Base-by-base conservation (phyloP, 306 rosid species). In the Dryas alaskensis region DNA sequence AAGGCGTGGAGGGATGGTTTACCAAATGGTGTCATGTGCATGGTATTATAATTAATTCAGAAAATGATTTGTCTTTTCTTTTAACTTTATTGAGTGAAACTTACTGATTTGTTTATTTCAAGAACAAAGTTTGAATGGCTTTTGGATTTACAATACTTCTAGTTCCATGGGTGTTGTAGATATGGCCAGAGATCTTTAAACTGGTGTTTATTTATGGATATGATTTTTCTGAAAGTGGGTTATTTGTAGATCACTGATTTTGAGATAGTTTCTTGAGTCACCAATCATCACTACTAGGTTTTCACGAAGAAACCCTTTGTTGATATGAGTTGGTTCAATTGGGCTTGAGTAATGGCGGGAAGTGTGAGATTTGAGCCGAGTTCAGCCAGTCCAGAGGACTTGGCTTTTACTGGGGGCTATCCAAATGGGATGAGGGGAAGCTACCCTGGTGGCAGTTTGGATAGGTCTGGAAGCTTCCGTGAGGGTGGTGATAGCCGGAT, bases 311-410 rank as follows among this genome's bases (percentile, higher is more conserved):
- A 44, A 53, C 11, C 67, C 49, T 67, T 54, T 53, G 49, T 50
- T 53, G 70, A 62, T 37, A 69, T 52, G 76, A 77, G 67, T 62
- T 76, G 69, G 81, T 81, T 83, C 76, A 75, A 58, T 74, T 72
- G 80, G 60, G 74, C 43, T 31, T 84, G 78, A 82, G 75, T 61
- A 72, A 93, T 93, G 97, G 95, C 86, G 44, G 90, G 86, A 69
- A 85, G 81, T 78, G 79, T 68, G 77, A 92, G 87, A 78, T 90
- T 87, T 79, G 93, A 85, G 78, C 69, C 74, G 25, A 79, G 81
- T 65, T 83, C 92, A 10, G 86, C 88, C 70, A 82, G 83, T 74
- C 78, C 82, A 10, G 92, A 87, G 71, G 85, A 87, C 57, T 69
- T 71, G 79, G 64, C 82, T 63, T 88, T 81, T 72, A 54, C 76